Evolutionary conservation across 2,329 filamentous ascomycete genomes (phyloP), one percentile per base, ranked within the genome.

Genomic region (Trichoderma guizhouense): DNA sequence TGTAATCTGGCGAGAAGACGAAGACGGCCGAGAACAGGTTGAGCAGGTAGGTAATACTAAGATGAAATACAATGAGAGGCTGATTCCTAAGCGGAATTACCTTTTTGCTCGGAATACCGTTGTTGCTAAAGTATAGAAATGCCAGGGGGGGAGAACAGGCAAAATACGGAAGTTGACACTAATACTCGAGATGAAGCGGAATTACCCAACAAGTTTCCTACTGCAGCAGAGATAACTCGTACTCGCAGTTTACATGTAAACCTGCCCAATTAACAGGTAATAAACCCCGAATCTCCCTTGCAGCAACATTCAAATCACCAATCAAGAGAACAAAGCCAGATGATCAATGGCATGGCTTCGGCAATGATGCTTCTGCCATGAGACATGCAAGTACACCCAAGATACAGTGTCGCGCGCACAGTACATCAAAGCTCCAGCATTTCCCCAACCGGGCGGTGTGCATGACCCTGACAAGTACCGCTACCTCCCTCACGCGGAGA

Each of bases 381-480:
- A 32, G 43, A 65, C 26, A 21, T 21, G 0, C 36, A 18, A 39
- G 36, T 39, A 39, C 11, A 51, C 9, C 14, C 28, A 21, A 66
- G 24, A 18, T 8, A 58, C 65, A 51, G 55, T 66, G 63, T 26
- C 26, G 51, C 21, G 8, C 30, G 43, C 67, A 70, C 67, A 39
- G 58, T 63, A 18, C 43, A 8, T n/a, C 28, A 28, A 21, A 8
- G 21, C 24, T 7, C 8, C 47, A 28, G n/a, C 15, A 26, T 30
- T 28, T 24, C n/a, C 26, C 15, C n/a, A 7, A 32, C 62, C 62
- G 69, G 69, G 51, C 70, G 69, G 72, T 73, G 72, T 69, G 65
- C 30, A 28, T 55, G 51, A 70, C 55, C 32, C 64, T 34, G 5
- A 18, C 58, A 69, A 55, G 72, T 73, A 73, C 43, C 51, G 21